Percentiles rank a stretch among this genome's conserved stretches.
These are phyloP conservation scores for Dryas alaskensis DNA, from an alignment of 306 rosid genomes.

Conservation along the genomic window DNA sequence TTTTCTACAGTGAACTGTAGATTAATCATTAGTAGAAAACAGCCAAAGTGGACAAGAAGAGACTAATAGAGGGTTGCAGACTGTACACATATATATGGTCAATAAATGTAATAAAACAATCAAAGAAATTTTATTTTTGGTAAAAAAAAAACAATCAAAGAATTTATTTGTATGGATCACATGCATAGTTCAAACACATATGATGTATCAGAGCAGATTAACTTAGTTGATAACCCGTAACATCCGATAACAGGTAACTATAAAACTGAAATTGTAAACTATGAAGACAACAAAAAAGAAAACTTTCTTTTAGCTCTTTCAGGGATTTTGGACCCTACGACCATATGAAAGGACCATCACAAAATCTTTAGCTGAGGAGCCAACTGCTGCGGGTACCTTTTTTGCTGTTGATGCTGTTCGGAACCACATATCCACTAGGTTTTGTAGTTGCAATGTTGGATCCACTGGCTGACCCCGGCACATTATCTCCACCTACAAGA, in stretches of 20 bases:
- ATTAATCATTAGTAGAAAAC: too few relatives aligned
- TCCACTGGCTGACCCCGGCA: slow-evolving; percentile 80
- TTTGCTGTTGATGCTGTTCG: slow-evolving; percentile 66
- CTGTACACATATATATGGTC: too few relatives aligned
- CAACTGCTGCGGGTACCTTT: slow-evolving; percentile 68
- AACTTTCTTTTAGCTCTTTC: slow-evolving; percentile 8
- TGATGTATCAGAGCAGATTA: slow-evolving; percentile 3
- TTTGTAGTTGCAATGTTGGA: slow-evolving; percentile 64
- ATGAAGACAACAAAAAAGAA: slow-evolving; percentile 22
- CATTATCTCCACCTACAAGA: slow-evolving; percentile 71
- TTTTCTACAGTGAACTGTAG: too few relatives aligned
- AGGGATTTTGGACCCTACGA: slow-evolving; percentile 46
- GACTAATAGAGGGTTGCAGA: too few relatives aligned
- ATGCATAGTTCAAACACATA: slow-evolving; percentile 10
- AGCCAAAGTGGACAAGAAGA: too few relatives aligned
- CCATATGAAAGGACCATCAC: slow-evolving; percentile 90
- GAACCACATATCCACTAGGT: slow-evolving; percentile 84
- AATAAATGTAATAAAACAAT: too few relatives aligned
- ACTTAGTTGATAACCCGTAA: background rate
- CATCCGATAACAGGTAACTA: slow-evolving; percentile 4
- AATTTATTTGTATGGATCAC: slow-evolving; percentile 20
- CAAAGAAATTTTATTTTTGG: background rate
- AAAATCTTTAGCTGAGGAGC: slow-evolving; percentile 94
- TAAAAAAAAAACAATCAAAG: slow-evolving; percentile 30
- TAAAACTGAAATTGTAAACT: slow-evolving; percentile 19